Base-by-base conservation (phyloP, 345 rosid species). In the Salix suchowensis region DNA sequence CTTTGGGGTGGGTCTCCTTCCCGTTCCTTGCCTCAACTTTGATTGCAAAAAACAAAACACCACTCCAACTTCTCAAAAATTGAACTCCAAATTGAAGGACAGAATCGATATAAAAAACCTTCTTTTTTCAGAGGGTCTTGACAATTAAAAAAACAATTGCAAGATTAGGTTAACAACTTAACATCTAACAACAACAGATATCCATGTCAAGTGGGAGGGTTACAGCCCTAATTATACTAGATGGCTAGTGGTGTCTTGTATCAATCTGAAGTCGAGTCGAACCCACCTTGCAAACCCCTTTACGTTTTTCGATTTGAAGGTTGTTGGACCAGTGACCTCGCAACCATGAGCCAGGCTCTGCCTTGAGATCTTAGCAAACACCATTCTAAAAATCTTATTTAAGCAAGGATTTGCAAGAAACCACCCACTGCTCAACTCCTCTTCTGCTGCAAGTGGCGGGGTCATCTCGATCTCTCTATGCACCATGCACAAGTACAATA, bases 251-350 rank as follows among this genome's bases (percentile, higher is more conserved):
- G 44, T 40, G 44, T 40, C 13, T 40, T 40, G 44, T 10, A 19
- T 42, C n/a, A 26, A 30, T 30, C 60, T 69, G 50, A 68, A 64
- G 37, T 65, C 55, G 64, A 72, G 76, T 71, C 28, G 67, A 82
- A 75, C 68, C 72, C 23, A 74, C 54, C 67, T 55, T 23, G 44
- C 60, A 23, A 32, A 66, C 26, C 71, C 55, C 15, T 13, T 60
- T 8, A 24, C 24, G n/a, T 60, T 23, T 28, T 44, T 70, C 64
- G 23, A 4, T 50, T 30, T 69, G 42, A 71, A 71, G 34, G 74
- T 60, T 79, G 79, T 74, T 71, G 70, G 52, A 65, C 62, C 12
- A 67, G 24, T 74, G 81, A 80, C 72, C 32, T 48, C 58, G 74
- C 67, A 79, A 52, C 79, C 58, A 78, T 61, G 69, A 42, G 67